Percentiles rank a stretch among this genome's conserved stretches.
Conservation (phyloP, 768 basidiomycete species). For the Naganishia friedmannii region DNA sequence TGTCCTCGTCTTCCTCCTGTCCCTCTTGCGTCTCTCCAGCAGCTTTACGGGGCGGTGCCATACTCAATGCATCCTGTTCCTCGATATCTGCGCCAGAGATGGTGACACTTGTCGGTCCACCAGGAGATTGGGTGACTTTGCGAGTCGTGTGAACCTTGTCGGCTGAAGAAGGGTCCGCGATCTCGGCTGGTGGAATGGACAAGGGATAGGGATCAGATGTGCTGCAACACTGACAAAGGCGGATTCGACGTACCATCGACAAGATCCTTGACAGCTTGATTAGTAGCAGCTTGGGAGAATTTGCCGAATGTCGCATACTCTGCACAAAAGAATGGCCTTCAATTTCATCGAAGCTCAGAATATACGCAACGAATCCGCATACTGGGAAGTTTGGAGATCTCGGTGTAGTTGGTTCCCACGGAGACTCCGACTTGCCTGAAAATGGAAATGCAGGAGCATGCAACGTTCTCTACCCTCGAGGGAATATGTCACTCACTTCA, state of each 20-base stretch:
- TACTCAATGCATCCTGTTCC: constrained; percentile 47
- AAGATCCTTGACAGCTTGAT: constrained; percentile 50
- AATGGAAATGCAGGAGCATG: constrained; percentile 26
- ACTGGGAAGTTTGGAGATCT: constrained; percentile 51
- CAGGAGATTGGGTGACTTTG: constrained; percentile 49
- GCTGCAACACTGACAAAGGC: background rate
- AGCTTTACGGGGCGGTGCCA: constrained; percentile 43
- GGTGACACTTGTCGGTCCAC: constrained; percentile 42
- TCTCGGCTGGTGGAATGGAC: constrained; percentile 40
- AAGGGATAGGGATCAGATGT: background rate
- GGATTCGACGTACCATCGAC: constrained; percentile 42
- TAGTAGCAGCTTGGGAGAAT: constrained; percentile 48
- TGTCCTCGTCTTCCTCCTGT: constrained; percentile 40
- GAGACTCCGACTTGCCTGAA: constrained; percentile 36
- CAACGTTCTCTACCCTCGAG: background rate
- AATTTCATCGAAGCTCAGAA: background rate
- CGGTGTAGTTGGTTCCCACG: constrained; percentile 48
- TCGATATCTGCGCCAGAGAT: constrained; percentile 48
- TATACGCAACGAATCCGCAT: constrained; percentile 25
- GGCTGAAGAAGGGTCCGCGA: constrained; percentile 44
- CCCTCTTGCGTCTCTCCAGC: constrained; percentile 1
- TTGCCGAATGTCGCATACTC: constrained; percentile 51
- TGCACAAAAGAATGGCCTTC: constrained; percentile 5
- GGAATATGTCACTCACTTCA: constrained; percentile 41
- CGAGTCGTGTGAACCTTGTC: constrained; percentile 46